Conservation (phyloP, 306 rosid genomes). For the Notholithocarpus densiflorus region DNA sequence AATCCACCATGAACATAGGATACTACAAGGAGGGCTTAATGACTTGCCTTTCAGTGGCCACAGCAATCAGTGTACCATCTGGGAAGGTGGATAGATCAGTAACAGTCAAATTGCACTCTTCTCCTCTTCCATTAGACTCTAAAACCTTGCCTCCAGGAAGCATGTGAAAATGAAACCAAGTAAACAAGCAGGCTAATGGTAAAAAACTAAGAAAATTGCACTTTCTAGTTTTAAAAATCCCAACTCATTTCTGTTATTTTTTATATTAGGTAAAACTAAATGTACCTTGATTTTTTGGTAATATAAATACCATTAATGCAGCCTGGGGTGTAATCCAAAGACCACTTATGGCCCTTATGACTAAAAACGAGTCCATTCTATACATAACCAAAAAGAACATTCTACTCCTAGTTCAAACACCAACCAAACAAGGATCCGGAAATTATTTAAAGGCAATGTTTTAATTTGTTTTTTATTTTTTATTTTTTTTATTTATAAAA, state of each 20-base stretch:
- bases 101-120: conserved; percentile 54
- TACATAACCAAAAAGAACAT: neutral
- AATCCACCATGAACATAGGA: conserved; percentile 6
- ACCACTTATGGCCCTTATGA: no score
- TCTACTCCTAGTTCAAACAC: neutral
- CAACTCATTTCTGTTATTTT: neutral
- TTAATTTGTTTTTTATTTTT: no score
- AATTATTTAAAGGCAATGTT: neutral
- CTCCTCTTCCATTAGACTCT: conserved; percentile 51
- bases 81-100: conserved; percentile 58
- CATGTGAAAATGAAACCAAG: conserved; percentile 23
- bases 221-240: neutral
- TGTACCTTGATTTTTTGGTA: no score
- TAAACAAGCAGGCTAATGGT: conserved; percentile 16
- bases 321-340: no score
- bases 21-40: conserved; percentile 2
- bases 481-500: no score
- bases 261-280: neutral
- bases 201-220: neutral
- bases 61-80: conserved; percentile 70
- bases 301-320: no score
- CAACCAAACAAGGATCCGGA: neutral
- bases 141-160: conserved; percentile 73
- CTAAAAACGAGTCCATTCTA: no score
- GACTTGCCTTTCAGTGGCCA: conserved; percentile 78